A percentile compares a stretch with the other conserved stretches of the same genome.
These are phyloP conservation scores for Aspergillus diversus DNA, from an alignment of 495 filamentous ascomycete species.

Conservation along the genomic window DNA sequence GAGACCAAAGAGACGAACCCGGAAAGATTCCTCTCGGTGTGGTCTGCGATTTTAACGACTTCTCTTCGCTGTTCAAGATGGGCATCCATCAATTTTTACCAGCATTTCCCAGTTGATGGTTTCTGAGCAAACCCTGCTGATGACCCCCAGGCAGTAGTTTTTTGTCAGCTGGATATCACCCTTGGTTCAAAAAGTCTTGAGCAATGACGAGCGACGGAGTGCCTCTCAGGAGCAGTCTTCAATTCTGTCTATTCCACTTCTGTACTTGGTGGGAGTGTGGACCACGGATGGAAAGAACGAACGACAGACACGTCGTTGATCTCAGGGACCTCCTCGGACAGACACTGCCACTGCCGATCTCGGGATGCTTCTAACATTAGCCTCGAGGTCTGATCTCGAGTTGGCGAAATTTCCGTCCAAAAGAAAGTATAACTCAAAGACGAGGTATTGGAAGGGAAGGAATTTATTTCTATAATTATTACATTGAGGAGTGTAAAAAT, in stretches of 20 bases:
- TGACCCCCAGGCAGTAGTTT: too few species aligned
- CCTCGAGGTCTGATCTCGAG: constrained; percentile 32
- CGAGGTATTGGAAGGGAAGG: neutral
- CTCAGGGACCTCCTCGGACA: constrained; percentile 19
- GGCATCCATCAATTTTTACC: too few species aligned
- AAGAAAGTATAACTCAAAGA: constrained; percentile 1
- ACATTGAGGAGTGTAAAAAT: too few species aligned
- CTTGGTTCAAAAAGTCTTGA: neutral
- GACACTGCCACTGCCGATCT: constrained; percentile 46
- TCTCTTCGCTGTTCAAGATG: too few species aligned
- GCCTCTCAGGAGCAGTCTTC: neutral
- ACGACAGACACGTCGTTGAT: constrained; percentile 23
- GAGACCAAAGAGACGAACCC: too few species aligned
- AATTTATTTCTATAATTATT: too few species aligned
- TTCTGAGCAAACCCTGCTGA: too few species aligned
- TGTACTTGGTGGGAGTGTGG: constrained; percentile 20
- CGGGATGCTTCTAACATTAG: constrained; percentile 31
- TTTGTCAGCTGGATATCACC: too few species aligned
- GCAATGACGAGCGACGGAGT: neutral
- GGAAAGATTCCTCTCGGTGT: too few species aligned
- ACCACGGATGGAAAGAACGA: constrained; percentile 15
- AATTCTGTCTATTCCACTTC: constrained; percentile 9
- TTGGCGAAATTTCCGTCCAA: neutral
- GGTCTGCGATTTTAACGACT: too few species aligned
- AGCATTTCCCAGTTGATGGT: too few species aligned